Evolutionary conservation across 192 early-diverging fungal species (phyloP), one percentile per base, ranked within the genome.

Genomic region (Obelidium mucronatum): DNA sequence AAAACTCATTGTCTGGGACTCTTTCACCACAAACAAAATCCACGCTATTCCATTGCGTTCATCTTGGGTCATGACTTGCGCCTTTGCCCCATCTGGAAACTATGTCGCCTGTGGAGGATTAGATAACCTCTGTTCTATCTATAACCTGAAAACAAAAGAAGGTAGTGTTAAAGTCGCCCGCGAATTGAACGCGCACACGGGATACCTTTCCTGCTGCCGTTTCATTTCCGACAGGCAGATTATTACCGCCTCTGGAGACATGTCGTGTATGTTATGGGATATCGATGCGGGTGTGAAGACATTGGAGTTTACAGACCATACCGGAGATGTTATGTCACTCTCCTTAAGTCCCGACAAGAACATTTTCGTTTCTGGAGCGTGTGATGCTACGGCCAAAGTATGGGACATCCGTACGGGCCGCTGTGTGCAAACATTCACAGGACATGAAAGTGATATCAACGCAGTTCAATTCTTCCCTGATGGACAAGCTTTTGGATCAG

Each of bases 51-150:
- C 98, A 0, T 82, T 99, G 63, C 93, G 95, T 13, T 99, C 98
- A 1, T 98, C 97, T 15, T 99, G 98, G 98, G 97, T 99, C 78
- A 99, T 99, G 98, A 98, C 98, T 33, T 98, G 97, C 78, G 96
- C 98, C 2, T 99, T 98, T 72, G 95, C 98, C 52, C 98, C 98
- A 3, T 97, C 96, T 11, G 96, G 98, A 31, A 95, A 94, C 82
- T 97, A 96, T 86, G 98, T 99, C 26, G 98, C 98, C 53, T 99
- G 98, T 83, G 98, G 98, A 83, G 98, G 98, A 74, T 90, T 99
- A 65, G 98, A 99, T 86, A 99, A 99, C 84, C 92, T 99, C 76
- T 99, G 98, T 85, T 97, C 96, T 31, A 98, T 99, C 79, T 99
- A 97, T 87, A 99, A 97, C 78, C 84, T 99, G 39, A 94, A 93